phyloP scores from a whole-genome alignment of 148 eudicot species.

The Agrostemma githago region DNA sequence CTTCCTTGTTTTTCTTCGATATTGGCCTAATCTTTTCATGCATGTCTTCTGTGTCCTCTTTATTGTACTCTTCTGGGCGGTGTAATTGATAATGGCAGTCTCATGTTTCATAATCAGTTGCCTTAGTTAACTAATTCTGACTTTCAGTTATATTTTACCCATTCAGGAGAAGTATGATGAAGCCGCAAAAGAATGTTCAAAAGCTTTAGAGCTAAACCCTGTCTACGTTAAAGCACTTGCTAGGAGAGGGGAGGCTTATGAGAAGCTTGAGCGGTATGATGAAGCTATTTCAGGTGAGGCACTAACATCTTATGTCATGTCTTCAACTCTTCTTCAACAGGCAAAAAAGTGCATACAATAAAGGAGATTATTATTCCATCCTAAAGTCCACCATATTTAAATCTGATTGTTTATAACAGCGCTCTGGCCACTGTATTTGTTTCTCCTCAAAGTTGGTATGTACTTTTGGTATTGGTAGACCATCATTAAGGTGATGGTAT shows the following conservation, averaged over 20 bases:
- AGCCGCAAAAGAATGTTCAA: slow-evolving; percentile 73
- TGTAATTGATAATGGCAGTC: background rate
- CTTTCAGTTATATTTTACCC: background rate
- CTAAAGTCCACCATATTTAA: background rate
- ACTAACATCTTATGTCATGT: background rate
- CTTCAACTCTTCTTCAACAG: slow-evolving; percentile 1
- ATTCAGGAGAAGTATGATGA: slow-evolving; percentile 67
- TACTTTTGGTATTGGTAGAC: background rate
- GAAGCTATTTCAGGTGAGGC: slow-evolving; percentile 80
- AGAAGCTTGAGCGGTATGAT: slow-evolving; percentile 89
- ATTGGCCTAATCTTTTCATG: background rate
- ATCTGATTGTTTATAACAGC: background rate
- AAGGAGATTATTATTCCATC: background rate
- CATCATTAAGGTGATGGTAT: background rate
- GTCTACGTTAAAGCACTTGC: slow-evolving; percentile 65
- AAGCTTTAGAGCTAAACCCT: slow-evolving; percentile 81
- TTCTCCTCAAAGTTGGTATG: background rate
- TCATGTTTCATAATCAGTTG: background rate
- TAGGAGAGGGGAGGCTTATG: slow-evolving; percentile 83
- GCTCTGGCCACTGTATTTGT: slow-evolving; percentile 1
- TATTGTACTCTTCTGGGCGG: background rate
- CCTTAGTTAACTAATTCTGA: background rate
- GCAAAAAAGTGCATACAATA: background rate
- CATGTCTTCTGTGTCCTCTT: background rate
- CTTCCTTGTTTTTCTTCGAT: background rate